Conservation (phyloP, 164 flowering plant genomes). For the Taxillus chinensis region DNA sequence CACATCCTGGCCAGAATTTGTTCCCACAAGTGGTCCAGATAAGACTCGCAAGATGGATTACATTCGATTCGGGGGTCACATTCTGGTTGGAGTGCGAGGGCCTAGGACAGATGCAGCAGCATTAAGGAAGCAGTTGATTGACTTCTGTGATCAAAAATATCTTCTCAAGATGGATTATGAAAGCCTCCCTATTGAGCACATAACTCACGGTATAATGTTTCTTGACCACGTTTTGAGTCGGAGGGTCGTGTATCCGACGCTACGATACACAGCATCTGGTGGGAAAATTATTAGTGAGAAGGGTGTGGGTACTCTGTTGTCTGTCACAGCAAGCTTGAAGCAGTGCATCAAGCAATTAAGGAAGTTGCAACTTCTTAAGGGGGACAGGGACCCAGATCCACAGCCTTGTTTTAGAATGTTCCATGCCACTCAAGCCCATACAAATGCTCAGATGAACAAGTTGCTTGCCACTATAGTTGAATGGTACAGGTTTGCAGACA, state of each 20-base stretch:
- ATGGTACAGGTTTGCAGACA: constrained; percentile 90
- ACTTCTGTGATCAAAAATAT: constrained; percentile 84
- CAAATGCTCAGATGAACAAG: constrained; percentile 96
- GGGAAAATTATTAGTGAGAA: constrained; percentile 97
- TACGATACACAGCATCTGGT: constrained; percentile 94
- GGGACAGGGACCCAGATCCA: constrained; percentile 95
- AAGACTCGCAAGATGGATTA: constrained; percentile 92
- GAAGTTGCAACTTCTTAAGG: constrained; percentile 74
- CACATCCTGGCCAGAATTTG: constrained; percentile 98
- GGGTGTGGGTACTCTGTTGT: constrained; percentile 86
- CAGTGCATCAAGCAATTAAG: constrained; percentile 88
- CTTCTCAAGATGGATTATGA: constrained; percentile 84
- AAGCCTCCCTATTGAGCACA: constrained; percentile 86
- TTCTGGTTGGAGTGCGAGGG: constrained; percentile 84
- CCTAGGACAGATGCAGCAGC: constrained; percentile 92
- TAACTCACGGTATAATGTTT: constrained; percentile 95
- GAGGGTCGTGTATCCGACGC: constrained; percentile 89
- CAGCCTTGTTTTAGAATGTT: constrained; percentile 99
- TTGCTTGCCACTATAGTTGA: constrained; percentile 79
- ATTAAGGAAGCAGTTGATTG: constrained; percentile 79
- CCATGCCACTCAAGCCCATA: constrained; percentile 96
- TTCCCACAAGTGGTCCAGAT: constrained; percentile 94
- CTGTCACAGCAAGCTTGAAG: constrained; percentile 90
- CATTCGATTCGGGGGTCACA: constrained; percentile 84
- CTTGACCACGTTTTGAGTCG: constrained; percentile 92